Conservation (phyloP, 805 yeast species). For the Hanseniaspora meyeri region DNA sequence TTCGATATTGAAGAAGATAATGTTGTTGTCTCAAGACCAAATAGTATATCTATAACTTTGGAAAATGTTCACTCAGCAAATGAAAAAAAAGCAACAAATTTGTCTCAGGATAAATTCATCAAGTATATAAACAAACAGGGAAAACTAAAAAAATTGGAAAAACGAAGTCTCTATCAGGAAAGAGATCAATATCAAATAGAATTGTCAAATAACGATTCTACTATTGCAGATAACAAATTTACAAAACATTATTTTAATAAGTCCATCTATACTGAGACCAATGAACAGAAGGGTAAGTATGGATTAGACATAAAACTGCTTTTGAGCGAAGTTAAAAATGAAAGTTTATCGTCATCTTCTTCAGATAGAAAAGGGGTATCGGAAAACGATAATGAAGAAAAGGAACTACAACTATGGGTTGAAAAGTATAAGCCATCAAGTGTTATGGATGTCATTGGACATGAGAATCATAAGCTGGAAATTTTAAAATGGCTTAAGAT, state of each 20-base stretch:
- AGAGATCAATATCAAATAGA: background rate
- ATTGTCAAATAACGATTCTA: background rate
- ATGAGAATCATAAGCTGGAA: slow-evolving; percentile 49
- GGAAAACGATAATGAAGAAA: slow-evolving; percentile 4
- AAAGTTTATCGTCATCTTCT: slow-evolving; percentile 13
- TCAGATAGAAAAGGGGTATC: background rate
- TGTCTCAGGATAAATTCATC: background rate
- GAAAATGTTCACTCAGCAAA: background rate
- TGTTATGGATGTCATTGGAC: slow-evolving; percentile 59
- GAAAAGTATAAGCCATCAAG: slow-evolving; percentile 57
- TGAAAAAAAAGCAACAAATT: background rate
- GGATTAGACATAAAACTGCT: slow-evolving; percentile 32
- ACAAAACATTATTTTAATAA: slow-evolving; percentile 4
- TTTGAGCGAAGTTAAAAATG: slow-evolving; percentile 25
- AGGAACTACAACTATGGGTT: slow-evolving; percentile 31
- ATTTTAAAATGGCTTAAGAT: slow-evolving; percentile 52
- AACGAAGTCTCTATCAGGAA: background rate
- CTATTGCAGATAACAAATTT: background rate
- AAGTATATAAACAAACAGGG: background rate
- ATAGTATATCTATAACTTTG: background rate
- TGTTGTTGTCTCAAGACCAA: background rate
- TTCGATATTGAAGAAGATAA: background rate
- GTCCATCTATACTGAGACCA: slow-evolving; percentile 14
- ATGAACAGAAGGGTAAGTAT: slow-evolving; percentile 26
- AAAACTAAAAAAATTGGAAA: background rate